These are phyloP conservation scores for Teratosphaeria zuluensis DNA, from an alignment of 2,329 filamentous ascomycete genomes.

Conservation along the genomic window DNA sequence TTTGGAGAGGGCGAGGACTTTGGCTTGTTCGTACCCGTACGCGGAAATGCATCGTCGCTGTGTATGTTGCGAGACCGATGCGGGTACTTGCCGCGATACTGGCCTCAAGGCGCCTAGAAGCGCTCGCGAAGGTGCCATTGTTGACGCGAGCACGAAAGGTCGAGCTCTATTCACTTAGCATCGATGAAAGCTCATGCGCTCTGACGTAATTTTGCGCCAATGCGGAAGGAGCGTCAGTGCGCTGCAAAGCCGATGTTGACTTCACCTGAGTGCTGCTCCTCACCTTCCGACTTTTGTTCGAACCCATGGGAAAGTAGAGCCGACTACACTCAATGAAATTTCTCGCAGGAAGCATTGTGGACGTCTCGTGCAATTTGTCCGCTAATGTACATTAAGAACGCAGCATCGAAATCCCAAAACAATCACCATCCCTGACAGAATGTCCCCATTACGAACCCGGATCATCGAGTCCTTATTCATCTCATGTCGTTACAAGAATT, in stretches of 20 bases:
- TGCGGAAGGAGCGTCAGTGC: not conserved
- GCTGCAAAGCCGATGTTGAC: not conserved
- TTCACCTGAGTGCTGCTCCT: not conserved
- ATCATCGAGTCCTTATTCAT: not conserved
- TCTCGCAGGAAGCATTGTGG: not conserved
- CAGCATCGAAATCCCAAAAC: not conserved
- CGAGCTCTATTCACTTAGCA: not conserved
- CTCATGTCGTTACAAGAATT: too few species aligned
- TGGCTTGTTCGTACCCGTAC: slow-evolving; percentile 77
- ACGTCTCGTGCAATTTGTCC: not conserved
- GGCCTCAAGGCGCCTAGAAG: not conserved
- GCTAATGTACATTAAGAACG: not conserved
- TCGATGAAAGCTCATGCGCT: not conserved
- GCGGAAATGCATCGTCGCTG: slow-evolving; percentile 41
- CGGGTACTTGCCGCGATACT: not conserved
- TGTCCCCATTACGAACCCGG: not conserved
- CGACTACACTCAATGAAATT: not conserved
- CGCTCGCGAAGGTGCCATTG: not conserved
- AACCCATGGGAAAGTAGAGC: not conserved
- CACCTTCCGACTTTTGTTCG: not conserved
- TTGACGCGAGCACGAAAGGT: not conserved
- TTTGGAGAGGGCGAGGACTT: slow-evolving; percentile 66
- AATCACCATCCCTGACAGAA: too few species aligned
- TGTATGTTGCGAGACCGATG: not conserved
- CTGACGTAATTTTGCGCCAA: not conserved